Percentiles rank a stretch among this genome's conserved stretches.
These are phyloP conservation scores for Glaciozyma martinii DNA, from an alignment of 768 basidiomycete species.

Conservation along the genomic window DNA sequence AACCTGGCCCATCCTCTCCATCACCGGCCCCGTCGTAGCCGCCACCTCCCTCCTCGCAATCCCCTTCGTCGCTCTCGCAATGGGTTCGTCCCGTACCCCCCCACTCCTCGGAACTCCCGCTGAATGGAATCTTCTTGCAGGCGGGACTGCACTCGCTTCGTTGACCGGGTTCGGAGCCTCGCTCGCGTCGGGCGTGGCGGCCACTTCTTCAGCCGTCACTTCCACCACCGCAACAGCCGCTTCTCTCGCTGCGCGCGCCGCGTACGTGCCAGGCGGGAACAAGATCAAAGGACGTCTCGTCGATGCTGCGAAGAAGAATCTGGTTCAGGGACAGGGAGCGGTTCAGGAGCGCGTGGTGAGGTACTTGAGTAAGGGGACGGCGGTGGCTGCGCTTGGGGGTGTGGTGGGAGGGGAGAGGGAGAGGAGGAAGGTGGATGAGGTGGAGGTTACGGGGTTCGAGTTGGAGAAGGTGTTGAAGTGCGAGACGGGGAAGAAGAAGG, in stretches of 20 bases:
- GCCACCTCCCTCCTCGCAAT: constrained; percentile 23
- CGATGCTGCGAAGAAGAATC: constrained; percentile 20
- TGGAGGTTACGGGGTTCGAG: constrained; percentile 25
- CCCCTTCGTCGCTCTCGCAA: constrained; percentile 24
- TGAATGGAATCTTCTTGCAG: no score
- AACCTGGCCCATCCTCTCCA: constrained; percentile 23
- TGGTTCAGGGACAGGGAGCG: constrained; percentile 9
- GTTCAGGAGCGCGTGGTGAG: constrained; percentile 16
- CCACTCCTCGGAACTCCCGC: no score
- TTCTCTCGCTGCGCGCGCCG: constrained; percentile 14
- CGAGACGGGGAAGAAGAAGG: constrained; percentile 19
- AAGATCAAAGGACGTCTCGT: constrained; percentile 18
- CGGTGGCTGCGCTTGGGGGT: background rate
- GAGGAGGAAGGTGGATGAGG: constrained; percentile 19
- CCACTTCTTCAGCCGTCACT: background rate
- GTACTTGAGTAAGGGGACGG: constrained; percentile 13
- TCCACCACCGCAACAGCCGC: constrained; percentile 1
- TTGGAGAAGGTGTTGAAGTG: constrained; percentile 25
- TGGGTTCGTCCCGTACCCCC: background rate
- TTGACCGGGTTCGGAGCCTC: constrained; percentile 15
- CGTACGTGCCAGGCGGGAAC: constrained; percentile 10
- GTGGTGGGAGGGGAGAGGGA: background rate
- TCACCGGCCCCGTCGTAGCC: constrained; percentile 21
- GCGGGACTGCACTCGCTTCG: constrained; percentile 22
- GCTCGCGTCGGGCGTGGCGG: constrained; percentile 2